These are phyloP conservation scores for Diaporthe humulicola DNA, from an alignment of 2,329 filamentous ascomycete species.

Conservation along the genomic window DNA sequence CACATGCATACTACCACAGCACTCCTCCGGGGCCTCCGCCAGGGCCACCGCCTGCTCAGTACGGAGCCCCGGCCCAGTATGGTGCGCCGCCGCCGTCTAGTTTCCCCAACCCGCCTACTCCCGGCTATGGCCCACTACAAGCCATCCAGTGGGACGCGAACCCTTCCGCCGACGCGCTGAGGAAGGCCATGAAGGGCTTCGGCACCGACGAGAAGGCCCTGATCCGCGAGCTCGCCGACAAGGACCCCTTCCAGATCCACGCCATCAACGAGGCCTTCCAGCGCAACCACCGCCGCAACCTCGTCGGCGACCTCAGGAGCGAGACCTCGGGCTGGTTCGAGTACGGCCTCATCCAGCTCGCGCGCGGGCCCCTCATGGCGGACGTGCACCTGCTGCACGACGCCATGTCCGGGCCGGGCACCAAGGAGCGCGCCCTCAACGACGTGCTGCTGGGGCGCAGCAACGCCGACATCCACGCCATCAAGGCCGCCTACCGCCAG, in stretches of 20 bases:
- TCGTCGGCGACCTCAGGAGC: slow-evolving; percentile 81
- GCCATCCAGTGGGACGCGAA: slow-evolving; percentile 77
- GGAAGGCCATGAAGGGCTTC: slow-evolving; percentile 90
- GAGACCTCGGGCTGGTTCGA: slow-evolving; percentile 84
- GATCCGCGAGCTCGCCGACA: slow-evolving; percentile 76
- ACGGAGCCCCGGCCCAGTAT: slow-evolving; percentile 45
- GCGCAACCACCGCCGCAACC: slow-evolving; percentile 72
- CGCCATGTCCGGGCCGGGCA: slow-evolving; percentile 84
- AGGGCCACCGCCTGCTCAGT: slow-evolving; percentile 44
- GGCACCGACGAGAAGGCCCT: slow-evolving; percentile 88
- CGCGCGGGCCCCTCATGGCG: slow-evolving; percentile 82
- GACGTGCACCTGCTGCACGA: slow-evolving; percentile 80
- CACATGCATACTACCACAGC: slow-evolving; percentile 47
- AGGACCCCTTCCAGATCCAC: slow-evolving; percentile 84
- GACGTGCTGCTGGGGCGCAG: slow-evolving; percentile 86
- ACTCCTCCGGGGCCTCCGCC: slow-evolving; percentile 44
- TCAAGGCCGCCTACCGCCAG: slow-evolving; percentile 82
- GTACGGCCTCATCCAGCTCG: slow-evolving; percentile 79
- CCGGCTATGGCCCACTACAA: slow-evolving; percentile 81
- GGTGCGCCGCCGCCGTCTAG: slow-evolving; percentile 39
- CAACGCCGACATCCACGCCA: slow-evolving; percentile 89
- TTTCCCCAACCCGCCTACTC: slow-evolving; percentile 71
- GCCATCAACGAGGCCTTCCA: slow-evolving; percentile 77
- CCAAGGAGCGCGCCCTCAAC: slow-evolving; percentile 88
- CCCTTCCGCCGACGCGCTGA: slow-evolving; percentile 77